Percentiles rank a stretch among this genome's conserved stretches.
These are phyloP conservation scores for Blastobotrys raffinosifermentans DNA, from an alignment of 1,139 yeast species.

Conservation along the genomic window DNA sequence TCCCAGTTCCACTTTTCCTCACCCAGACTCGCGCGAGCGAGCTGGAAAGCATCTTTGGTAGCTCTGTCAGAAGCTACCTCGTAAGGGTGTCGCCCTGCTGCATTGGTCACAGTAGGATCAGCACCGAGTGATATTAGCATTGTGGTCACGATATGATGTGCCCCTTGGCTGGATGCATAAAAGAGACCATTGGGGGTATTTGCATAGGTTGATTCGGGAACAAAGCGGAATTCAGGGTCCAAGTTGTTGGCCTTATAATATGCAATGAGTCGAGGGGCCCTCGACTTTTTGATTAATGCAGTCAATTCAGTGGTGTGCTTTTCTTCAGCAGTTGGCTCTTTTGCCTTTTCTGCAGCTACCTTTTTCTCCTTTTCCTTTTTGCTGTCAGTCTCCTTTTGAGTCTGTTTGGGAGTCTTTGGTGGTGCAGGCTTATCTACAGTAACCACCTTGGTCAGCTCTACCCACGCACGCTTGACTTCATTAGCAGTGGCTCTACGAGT, in stretches of 20 bases:
- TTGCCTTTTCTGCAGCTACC: conserved; percentile 12
- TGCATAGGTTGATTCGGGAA: conserved; percentile 48
- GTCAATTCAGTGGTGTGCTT: conserved; percentile 54
- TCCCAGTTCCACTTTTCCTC: conserved; percentile 67
- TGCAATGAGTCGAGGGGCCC: conserved; percentile 66
- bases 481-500: conserved; percentile 81
- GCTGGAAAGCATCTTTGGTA: conserved; percentile 54
- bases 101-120: conserved; percentile 54
- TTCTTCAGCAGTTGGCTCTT: conserved; percentile 30
- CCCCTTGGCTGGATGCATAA: conserved; percentile 65
- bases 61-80: conserved; percentile 46
- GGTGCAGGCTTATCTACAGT: conserved; percentile 45
- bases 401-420: conserved; percentile 7
- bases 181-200: conserved; percentile 73
- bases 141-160: conserved; percentile 60
- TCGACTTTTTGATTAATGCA: conserved; percentile 59
- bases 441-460: conserved; percentile 52
- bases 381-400: conserved; percentile 21
- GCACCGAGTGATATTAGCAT: conserved; percentile 62
- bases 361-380: conserved; percentile 18
- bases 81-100: conserved; percentile 56
- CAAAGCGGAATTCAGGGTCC: conserved; percentile 41
- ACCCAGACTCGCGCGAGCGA: conserved; percentile 62
- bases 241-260: conserved; percentile 57
- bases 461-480: conserved; percentile 84